Evolutionary conservation across 2,329 filamentous ascomycete species (phyloP).

Genomic region (Epichloe festucae): DNA sequence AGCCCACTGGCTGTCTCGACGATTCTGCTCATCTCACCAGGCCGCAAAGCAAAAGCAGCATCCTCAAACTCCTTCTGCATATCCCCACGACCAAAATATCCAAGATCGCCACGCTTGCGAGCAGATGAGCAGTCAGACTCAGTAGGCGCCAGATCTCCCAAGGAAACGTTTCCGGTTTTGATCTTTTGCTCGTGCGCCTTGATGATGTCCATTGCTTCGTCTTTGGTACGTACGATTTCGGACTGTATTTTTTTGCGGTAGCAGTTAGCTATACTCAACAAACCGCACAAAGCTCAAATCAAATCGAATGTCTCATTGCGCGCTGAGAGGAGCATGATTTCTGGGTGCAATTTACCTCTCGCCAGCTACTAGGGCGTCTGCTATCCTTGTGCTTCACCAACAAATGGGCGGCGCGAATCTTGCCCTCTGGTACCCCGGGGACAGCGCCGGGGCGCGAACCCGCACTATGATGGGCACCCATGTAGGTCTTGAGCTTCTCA

Average conservation of each 20-base stretch:
- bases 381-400: constrained; percentile 88
- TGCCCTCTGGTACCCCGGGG: constrained; percentile 46
- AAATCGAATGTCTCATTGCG: not conserved
- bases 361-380: constrained; percentile 84
- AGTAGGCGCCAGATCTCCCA: constrained; percentile 74
- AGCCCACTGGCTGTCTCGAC: constrained; percentile 89
- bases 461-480: constrained; percentile 72
- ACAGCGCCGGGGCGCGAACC: constrained; percentile 28
- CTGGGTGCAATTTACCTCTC: constrained; percentile 38
- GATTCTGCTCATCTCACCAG: constrained; percentile 73
- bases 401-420: constrained; percentile 87
- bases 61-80: constrained; percentile 99
- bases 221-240: constrained; percentile 76
- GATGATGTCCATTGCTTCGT: constrained; percentile 72
- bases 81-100: constrained; percentile 85
- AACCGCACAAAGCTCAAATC: too few species aligned
- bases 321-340: not conserved
- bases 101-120: constrained; percentile 84
- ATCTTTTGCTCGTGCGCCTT: constrained; percentile 65
- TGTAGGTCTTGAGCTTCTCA: constrained; percentile 86
- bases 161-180: constrained; percentile 48
- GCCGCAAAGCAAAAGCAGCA: constrained; percentile 78
- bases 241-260: constrained; percentile 27
- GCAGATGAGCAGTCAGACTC: constrained; percentile 96
- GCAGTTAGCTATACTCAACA: not conserved